Evolutionary conservation across 352 stramenopile genomes (phyloP), one percentile per base, ranked within the genome.

Genomic region (Phytopythium chamaehyphon): DNA sequence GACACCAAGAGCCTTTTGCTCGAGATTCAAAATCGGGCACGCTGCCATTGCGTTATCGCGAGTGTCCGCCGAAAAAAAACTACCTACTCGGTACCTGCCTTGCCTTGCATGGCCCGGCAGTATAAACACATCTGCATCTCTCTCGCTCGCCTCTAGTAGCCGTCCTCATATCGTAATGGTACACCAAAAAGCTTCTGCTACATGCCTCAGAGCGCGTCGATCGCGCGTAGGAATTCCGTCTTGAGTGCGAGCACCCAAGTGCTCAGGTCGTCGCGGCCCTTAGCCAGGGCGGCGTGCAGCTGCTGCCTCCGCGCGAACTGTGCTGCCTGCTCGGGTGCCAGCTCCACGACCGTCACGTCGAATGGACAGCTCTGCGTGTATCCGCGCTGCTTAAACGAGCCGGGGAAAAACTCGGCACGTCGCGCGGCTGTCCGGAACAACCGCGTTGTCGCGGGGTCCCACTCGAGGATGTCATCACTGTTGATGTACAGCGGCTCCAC

Each of bases 401-500:
- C 70, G 0, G 67, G 65, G 62, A 67, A 78, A 10, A 68, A 16
- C 18, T 58, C 53, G 21, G 59, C 65, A 15, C 51, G 55, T 10
- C 62, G 60, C 50, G 70, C 64, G 50, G 39, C 40, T 8, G 65
- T 68, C 31, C 59, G 57, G 40, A 70, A 74, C 45, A 76, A 33
- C 11, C 38, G 57, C 11, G 48, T 50, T 39, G 36, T 39, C 10
- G 51, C 47, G 15, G 40, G 48, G 36, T 62, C 54, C 62, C 59
- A 76, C 18, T 63, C 47, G 10, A 79, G 47, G 44, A 83, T 70
- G 40, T 71, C 56, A 47, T 83, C 66, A 47, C 71, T 83, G 55
- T 83, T 83, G 47, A 75, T 74, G 51, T 83, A 83, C 47, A 82
- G 56, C 38, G 49, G 59, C 36, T 62, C 51, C n/a, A 54, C 51